Conservation (phyloP, 1,284 basidiomycete genomes). For the Xanthoconium separans region DNA sequence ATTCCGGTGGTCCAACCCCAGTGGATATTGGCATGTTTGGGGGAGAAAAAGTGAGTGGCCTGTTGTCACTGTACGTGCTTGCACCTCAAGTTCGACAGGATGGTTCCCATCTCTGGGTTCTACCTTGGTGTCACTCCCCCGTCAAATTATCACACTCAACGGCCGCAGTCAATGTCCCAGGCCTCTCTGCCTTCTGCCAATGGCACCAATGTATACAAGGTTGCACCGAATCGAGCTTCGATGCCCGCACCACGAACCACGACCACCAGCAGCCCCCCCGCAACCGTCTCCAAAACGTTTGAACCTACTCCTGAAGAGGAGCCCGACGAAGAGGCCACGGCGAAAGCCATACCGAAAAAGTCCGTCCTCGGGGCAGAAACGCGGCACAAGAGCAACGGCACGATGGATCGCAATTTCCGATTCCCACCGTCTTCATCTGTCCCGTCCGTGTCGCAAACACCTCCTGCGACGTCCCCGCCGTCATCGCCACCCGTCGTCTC, state of each 20-base stretch:
- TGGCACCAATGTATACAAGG: constrained; percentile 37
- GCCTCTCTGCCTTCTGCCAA: constrained; percentile 45
- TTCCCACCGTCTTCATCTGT: constrained; percentile 51
- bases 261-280: constrained; percentile 20
- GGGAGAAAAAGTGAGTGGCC: constrained; percentile 69
- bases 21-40: constrained; percentile 85
- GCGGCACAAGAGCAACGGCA: constrained; percentile 52
- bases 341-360: constrained; percentile 10
- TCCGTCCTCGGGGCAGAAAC: constrained; percentile 18
- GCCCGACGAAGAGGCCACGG: constrained; percentile 28
- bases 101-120: constrained; percentile 82
- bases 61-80: not conserved
- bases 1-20: constrained; percentile 89
- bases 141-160: constrained; percentile 45
- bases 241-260: constrained; percentile 21
- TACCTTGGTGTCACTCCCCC: constrained; percentile 70
- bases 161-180: constrained; percentile 78
- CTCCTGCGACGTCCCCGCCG: constrained; percentile 10
- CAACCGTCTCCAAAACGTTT: constrained; percentile 27
- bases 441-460: constrained; percentile 9
- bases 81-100: constrained; percentile 44
- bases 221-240: constrained; percentile 30
- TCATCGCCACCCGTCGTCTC: constrained; percentile 19
- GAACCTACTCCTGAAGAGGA: constrained; percentile 54
- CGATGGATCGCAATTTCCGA: constrained; percentile 76